Evolutionary conservation across 2,329 filamentous ascomycete species (phyloP), one percentile per base, ranked within the genome.

Genomic region (Stagonosporopsis tanaceti): DNA sequence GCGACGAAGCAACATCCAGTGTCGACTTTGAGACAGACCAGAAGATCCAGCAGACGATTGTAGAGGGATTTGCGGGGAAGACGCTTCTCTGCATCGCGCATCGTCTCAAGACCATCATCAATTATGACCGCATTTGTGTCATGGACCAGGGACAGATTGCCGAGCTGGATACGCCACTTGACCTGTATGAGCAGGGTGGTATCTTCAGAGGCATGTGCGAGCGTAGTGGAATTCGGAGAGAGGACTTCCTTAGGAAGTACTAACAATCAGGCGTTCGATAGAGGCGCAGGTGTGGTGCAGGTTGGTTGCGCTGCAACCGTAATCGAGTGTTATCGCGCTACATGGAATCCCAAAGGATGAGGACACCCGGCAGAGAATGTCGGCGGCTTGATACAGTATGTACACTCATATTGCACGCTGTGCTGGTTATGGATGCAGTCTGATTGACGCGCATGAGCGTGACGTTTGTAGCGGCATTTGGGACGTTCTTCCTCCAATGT

Each of bases 201-300:
- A 93, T 97, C 52, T 98, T 98, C 77, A 84, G 89, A 64, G 82
- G 89, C 34, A 97, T 97, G 93, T 97, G 93, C 73, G 92, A 96
- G 41, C 82, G 91, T 47, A 93, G 91, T 70, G 92, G 92, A 1
- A 96, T 97, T 67, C 73, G 80, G 32, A 74, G 79, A 50, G 80
- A 82, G 47, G 82, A 85, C 64, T 82, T 84, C 65, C 64, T 70
- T 39, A 62, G 59, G 32, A 59, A 60, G 51, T 44, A 60, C 32
- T 62, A 65, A 41, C 35, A 17, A 25, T 27, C 25, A 30, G 44
- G 37, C 12, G 27, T 30, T 32, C 38, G 38, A 48, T 44, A 34
- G 22, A 45, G 47, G 47, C 28, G 38, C 40, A 32, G 30, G 30
- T 32, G 27, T 40, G 40, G 46, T 28, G 22, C 47, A 32, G 32